These are phyloP conservation scores for Trametes sp. DNA, from an alignment of 1,284 basidiomycete genomes.

Conservation along the genomic window DNA sequence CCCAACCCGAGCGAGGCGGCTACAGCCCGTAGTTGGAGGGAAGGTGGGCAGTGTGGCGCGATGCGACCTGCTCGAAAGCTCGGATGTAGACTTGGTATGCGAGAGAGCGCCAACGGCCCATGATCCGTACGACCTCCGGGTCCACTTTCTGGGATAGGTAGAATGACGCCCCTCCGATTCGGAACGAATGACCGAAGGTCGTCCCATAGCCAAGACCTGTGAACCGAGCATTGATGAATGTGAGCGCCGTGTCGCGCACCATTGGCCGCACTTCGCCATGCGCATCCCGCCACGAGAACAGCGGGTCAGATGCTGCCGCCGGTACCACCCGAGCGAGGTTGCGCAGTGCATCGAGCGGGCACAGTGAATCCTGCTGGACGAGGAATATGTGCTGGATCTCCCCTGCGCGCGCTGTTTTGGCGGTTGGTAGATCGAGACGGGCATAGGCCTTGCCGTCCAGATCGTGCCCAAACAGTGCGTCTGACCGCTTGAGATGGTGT, in stretches of 20 bases:
- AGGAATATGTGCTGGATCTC: conserved; percentile 43
- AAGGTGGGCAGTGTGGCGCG: conserved; percentile 22
- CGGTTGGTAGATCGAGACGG: conserved; percentile 40
- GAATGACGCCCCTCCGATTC: conserved; percentile 47
- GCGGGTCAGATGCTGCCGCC: conserved; percentile 38
- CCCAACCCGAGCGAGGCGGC: not conserved
- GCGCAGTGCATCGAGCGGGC: conserved; percentile 39
- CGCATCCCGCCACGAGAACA: conserved; percentile 41
- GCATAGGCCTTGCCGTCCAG: conserved; percentile 34
- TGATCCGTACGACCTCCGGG: conserved; percentile 43
- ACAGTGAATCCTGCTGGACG: conserved; percentile 35
- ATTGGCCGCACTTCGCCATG: conserved; percentile 37
- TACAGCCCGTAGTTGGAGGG: conserved; percentile 3
- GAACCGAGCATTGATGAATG: conserved; percentile 41
- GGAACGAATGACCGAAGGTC: conserved; percentile 47
- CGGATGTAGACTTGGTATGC: conserved; percentile 46
- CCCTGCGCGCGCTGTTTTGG: conserved; percentile 46
- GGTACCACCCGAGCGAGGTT: conserved; percentile 42
- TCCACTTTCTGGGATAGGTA: conserved; percentile 38
- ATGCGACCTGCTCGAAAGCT: conserved; percentile 26
- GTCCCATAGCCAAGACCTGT: conserved; percentile 38
- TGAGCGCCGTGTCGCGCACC: conserved; percentile 37
- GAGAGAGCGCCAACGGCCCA: conserved; percentile 43
- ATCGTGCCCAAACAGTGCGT: conserved; percentile 31
- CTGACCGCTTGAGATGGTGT: conserved; percentile 35